These are phyloP conservation scores for Wickerhamomyces pijperi DNA, from an alignment of 805 yeast genomes.

Conservation along the genomic window DNA sequence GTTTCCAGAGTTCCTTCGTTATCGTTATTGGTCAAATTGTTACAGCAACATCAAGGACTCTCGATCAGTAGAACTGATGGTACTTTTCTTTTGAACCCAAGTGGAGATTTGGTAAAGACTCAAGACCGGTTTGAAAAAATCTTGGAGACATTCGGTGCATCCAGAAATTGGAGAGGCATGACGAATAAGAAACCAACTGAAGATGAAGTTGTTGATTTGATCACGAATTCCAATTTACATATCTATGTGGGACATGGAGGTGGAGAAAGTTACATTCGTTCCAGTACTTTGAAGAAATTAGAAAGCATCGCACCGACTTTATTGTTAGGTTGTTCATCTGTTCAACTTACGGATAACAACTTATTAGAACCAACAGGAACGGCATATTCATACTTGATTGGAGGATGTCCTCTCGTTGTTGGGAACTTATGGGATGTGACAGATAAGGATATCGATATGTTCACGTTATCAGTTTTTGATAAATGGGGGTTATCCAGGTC, in stretches of 20 bases:
- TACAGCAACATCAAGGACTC: slow-evolving; percentile 15
- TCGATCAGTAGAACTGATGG: slow-evolving; percentile 24
- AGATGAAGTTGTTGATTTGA: slow-evolving; percentile 30
- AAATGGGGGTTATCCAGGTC: slow-evolving; percentile 47
- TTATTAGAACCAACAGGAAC: slow-evolving; percentile 67
- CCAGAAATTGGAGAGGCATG: slow-evolving; percentile 39
- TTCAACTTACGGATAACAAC: slow-evolving; percentile 47
- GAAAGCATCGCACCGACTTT: slow-evolving; percentile 44
- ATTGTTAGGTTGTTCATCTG: slow-evolving; percentile 88
- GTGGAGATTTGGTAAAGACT: slow-evolving; percentile 61
- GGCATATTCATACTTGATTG: slow-evolving; percentile 60
- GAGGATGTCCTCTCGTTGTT: slow-evolving; percentile 74
- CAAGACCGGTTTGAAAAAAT: slow-evolving; percentile 40
- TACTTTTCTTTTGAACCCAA: slow-evolving; percentile 70
- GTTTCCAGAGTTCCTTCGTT: slow-evolving; percentile 71
- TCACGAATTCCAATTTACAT: slow-evolving; percentile 38
- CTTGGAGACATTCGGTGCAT: slow-evolving; percentile 23
- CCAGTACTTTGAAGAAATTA: slow-evolving; percentile 38
- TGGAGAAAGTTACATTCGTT: slow-evolving; percentile 72
- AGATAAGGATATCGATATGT: slow-evolving; percentile 85
- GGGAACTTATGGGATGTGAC: slow-evolving; percentile 96
- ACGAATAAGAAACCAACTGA: slow-evolving; percentile 51
- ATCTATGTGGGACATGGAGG: slow-evolving; percentile 94
- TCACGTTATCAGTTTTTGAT: slow-evolving; percentile 49
- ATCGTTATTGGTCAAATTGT: slow-evolving; percentile 26